Evolutionary conservation across 2,329 filamentous ascomycete genomes (phyloP).

Genomic region (Claviceps lovelessii): DNA sequence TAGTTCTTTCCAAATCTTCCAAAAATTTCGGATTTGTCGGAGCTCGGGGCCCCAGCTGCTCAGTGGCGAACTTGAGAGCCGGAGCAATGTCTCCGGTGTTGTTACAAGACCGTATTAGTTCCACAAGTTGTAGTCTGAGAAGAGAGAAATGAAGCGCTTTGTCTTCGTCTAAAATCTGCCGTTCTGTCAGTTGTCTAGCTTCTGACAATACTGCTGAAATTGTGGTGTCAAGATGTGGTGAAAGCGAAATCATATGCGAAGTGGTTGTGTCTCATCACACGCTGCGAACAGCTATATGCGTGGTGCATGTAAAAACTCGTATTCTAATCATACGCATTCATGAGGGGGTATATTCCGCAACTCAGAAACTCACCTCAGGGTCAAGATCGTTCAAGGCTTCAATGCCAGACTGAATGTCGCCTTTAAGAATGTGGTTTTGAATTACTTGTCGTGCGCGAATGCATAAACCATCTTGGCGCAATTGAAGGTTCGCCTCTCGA

Average conservation of each 20-base stretch:
- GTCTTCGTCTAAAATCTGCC: constrained; percentile 73
- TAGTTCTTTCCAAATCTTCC: constrained; percentile 77
- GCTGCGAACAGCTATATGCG: constrained; percentile 74
- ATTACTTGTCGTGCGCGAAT: constrained; percentile 73
- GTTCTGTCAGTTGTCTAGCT: constrained; percentile 4
- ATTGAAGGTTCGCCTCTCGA: constrained; percentile 74
- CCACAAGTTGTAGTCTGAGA: constrained; percentile 79
- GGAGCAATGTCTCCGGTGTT: constrained; percentile 56
- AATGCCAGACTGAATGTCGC: constrained; percentile 75
- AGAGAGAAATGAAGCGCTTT: constrained; percentile 77
- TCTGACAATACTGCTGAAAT: background rate
- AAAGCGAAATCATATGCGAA: constrained; percentile 25
- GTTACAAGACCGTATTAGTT: constrained; percentile 72
- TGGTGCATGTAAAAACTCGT: constrained; percentile 95
- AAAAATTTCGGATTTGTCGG: constrained; percentile 70
- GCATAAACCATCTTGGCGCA: constrained; percentile 54
- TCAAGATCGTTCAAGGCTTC: constrained; percentile 79
- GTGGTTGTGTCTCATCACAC: constrained; percentile 81
- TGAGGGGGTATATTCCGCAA: background rate
- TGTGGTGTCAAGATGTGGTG: background rate
- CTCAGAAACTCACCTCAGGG: constrained; percentile 58
- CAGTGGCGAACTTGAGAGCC: constrained; percentile 75
- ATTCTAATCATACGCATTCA: constrained; percentile 65
- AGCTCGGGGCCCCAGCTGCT: constrained; percentile 74
- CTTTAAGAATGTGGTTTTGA: constrained; percentile 68